phyloP scores from a whole-genome alignment of 2,329 filamentous ascomycete genomes.

The Tolypocladium ophioglossoides region DNA sequence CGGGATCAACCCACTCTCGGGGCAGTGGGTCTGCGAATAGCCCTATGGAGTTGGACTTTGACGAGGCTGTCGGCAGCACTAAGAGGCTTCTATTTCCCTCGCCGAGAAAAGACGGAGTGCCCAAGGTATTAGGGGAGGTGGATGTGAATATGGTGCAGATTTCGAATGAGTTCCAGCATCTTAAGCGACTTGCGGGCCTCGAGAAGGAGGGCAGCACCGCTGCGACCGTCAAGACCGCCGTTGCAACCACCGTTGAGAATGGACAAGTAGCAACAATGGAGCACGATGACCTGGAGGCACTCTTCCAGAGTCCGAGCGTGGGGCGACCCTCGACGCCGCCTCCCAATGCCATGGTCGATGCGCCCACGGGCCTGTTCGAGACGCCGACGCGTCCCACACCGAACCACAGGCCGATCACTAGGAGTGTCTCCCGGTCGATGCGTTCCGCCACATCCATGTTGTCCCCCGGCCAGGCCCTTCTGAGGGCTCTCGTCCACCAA shows the following conservation, averaged over 20 bases:
- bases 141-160: constrained; percentile 41
- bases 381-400: constrained; percentile 54
- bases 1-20: constrained; percentile 41
- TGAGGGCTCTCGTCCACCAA: constrained; percentile 20
- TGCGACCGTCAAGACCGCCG: neutral
- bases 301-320: constrained; percentile 52
- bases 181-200: constrained; percentile 15
- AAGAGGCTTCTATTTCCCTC: constrained; percentile 68
- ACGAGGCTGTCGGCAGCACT: constrained; percentile 42
- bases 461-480: constrained; percentile 31
- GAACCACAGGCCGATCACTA: constrained; percentile 49
- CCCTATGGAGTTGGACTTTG: constrained; percentile 42
- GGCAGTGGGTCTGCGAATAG: constrained; percentile 45
- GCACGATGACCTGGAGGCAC: constrained; percentile 47
- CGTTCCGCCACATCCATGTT: constrained; percentile 32
- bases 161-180: constrained; percentile 22
- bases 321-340: constrained; percentile 40
- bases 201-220: constrained; percentile 33
- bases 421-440: constrained; percentile 48
- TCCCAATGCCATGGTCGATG: constrained; percentile 29
- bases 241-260: constrained; percentile 9
- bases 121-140: constrained; percentile 51
- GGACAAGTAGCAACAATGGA: constrained; percentile 13
- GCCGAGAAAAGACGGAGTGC: constrained; percentile 53
- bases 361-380: constrained; percentile 40